Conservation (phyloP, 495 filamentous ascomycete species). For the Penicillium pulvis region DNA sequence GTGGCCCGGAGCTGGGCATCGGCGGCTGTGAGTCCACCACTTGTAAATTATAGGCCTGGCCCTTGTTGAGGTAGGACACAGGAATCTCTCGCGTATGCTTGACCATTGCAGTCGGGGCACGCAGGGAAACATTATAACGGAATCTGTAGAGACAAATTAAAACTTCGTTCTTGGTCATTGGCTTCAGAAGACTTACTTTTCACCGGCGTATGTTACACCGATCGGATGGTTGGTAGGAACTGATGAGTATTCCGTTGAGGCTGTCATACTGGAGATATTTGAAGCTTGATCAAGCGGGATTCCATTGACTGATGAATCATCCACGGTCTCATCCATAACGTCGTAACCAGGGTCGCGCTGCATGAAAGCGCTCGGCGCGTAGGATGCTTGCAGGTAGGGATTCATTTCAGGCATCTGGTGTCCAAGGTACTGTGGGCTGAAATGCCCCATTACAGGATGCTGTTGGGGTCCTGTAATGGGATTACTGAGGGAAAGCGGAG, state of each 20-base stretch:
- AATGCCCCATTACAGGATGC: conserved; percentile 12
- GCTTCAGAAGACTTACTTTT: conserved; percentile 47
- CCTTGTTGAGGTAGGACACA: conserved; percentile 93
- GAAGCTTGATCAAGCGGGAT: conserved; percentile 37
- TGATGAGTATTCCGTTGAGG: conserved; percentile 27
- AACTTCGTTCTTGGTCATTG: background rate
- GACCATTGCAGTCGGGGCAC: conserved; percentile 96
- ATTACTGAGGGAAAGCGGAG: conserved; percentile 78
- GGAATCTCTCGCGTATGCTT: conserved; percentile 82
- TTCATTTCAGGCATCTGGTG: conserved; percentile 74
- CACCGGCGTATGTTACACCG: conserved; percentile 34
- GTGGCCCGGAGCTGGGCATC: conserved; percentile 45
- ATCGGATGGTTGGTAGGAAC: conserved; percentile 10
- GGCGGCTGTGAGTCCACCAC: conserved; percentile 63
- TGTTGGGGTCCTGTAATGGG: conserved; percentile 53
- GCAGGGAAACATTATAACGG: conserved; percentile 85
- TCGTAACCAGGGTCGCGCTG: conserved; percentile 77
- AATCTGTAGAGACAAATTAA: conserved; percentile 60
- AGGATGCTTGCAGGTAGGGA: conserved; percentile 67
- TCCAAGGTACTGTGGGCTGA: conserved; percentile 52
- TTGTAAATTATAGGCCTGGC: conserved; percentile 84
- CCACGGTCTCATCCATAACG: conserved; percentile 65
- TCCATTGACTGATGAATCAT: conserved; percentile 60
- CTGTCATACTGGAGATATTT: conserved; percentile 28
- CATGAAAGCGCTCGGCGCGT: conserved; percentile 78